Conservation (phyloP, 371 early-diverging fungal genomes). For the Zopfochytrium polystomum region DNA sequence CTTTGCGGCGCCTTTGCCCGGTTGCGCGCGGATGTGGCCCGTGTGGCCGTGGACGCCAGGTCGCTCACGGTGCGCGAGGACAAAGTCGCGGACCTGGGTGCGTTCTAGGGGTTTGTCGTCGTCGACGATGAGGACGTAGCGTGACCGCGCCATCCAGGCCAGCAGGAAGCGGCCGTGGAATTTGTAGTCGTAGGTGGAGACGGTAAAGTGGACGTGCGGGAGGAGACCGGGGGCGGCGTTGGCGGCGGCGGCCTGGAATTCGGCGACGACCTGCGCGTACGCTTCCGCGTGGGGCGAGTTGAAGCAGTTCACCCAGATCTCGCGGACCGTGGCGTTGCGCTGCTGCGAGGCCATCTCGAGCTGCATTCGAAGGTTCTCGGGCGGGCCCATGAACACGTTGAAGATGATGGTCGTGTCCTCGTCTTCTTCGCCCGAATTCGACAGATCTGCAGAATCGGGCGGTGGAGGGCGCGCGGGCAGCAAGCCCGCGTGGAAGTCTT, state of each 20-base stretch:
- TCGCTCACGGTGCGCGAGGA: slow-evolving; percentile 9
- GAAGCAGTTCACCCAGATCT: slow-evolving; percentile 6
- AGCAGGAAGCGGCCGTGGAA: slow-evolving; percentile 25
- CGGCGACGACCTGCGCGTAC: not conserved
- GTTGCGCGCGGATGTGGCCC: not conserved
- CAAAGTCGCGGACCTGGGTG: slow-evolving; percentile 7
- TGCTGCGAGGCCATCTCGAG: slow-evolving; percentile 1
- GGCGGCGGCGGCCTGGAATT: not conserved
- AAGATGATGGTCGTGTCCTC: not conserved
- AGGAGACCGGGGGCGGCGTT: not conserved
- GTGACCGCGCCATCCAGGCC: slow-evolving; percentile 8
- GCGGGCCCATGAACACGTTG: slow-evolving; percentile 12
- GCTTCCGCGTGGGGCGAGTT: not conserved
- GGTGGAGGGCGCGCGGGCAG: no score
- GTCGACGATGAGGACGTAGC: slow-evolving; percentile 19
- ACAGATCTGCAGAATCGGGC: no score
- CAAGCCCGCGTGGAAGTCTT: no score
- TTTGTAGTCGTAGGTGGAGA: slow-evolving; percentile 18
- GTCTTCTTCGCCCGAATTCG: not conserved
- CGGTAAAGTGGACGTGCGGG: slow-evolving; percentile 1
- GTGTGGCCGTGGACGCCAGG: not conserved
- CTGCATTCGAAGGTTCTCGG: not conserved
- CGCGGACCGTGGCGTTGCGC: not conserved
- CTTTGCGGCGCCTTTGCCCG: not conserved
- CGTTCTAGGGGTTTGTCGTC: slow-evolving; percentile 9